Evolutionary conservation across 805 yeast species (phyloP), one percentile per base, ranked within the genome.

Genomic region (Soucietia sequanensis): DNA sequence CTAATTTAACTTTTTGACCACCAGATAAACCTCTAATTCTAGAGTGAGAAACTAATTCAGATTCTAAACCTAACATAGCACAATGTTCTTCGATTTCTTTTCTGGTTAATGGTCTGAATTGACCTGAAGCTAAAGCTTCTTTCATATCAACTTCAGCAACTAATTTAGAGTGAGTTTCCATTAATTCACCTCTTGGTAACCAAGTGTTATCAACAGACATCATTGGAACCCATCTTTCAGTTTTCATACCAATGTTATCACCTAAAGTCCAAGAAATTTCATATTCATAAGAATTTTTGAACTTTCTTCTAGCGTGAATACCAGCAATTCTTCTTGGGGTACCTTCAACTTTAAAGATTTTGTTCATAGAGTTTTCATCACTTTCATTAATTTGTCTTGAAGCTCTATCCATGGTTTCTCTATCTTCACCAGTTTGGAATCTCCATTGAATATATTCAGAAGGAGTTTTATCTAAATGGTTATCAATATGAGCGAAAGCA

Each of bases 371-470:
- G 72, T 83, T 80, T 80, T 90, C 97, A 76, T 93, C 99, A 58
- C 78, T 75, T 78, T 93, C 99, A 67, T 85, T 89, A 70, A 93
- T 89, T 71, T 84, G 91, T 81, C 99, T 88, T 72, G 95, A 88
- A 69, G 98, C 99, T 80, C 98, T 87, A 81, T 93, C 99, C 99
- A 93, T 93, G 75, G 99, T 93, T 81, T 93, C 99, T 80, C 99
- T 89, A 76, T 93, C 99, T 80, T 93, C 99, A 90, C 99, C 99
- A 68, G 99, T 93, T 80, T 93, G 99, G 97, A 91, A 93, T 84
- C 99, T 93, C 99, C 99, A 93, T 80, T 93, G 99, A 60, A 93
- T 93, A 80, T 93, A 93, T 80, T 93, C 99, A 62, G 97, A 89
- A 67, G 99, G 99, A 65, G 99, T 93, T 82, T 85, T 87, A 82